Conservation (phyloP, 2,329 filamentous ascomycete genomes). For the Epichloe sibirici region DNA sequence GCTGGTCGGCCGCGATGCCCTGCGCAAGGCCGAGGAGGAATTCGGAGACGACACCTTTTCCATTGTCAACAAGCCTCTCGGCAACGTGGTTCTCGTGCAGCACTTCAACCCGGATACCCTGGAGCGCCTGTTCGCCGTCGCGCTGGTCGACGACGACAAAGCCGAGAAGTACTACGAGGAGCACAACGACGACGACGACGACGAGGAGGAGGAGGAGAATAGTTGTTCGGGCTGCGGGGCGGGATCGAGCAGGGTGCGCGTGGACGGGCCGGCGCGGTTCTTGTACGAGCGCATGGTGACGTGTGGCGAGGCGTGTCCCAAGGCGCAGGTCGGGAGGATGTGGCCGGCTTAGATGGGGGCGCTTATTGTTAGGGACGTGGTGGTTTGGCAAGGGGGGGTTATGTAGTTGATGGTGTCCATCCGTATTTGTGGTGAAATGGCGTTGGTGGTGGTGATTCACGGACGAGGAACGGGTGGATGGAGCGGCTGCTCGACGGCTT, state of each 20-base stretch:
- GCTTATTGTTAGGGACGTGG: background rate
- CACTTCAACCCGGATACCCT: conserved; percentile 8
- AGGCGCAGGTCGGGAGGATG: conserved; percentile 4
- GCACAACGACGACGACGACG: conserved; percentile 4
- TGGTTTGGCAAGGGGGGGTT: too few species aligned
- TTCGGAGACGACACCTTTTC: conserved; percentile 7
- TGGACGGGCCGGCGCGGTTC: conserved; percentile 1
- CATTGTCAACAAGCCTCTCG: conserved; percentile 8
- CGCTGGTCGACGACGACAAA: conserved; percentile 6
- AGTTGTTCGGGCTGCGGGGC: conserved; percentile 4
- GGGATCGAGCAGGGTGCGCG: background rate
- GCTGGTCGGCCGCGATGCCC: conserved; percentile 7
- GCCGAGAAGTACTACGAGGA: conserved; percentile 5
- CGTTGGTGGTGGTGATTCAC: too few species aligned
- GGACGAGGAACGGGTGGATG: too few species aligned
- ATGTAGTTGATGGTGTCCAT: too few species aligned
- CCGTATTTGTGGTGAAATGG: too few species aligned
- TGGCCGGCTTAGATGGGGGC: conserved; percentile 3
- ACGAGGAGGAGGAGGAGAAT: background rate
- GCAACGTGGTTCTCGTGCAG: conserved; percentile 7
- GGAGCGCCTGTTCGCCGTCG: conserved; percentile 7
- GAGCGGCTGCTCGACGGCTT: too few species aligned
- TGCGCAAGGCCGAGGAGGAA: conserved; percentile 3
- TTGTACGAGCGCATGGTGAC: conserved; percentile 3
- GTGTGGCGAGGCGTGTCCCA: background rate